Percentiles rank a stretch among this genome's conserved stretches.
phyloP scores from a whole-genome alignment of 208 protist species.

The Leishmania major region DNA sequence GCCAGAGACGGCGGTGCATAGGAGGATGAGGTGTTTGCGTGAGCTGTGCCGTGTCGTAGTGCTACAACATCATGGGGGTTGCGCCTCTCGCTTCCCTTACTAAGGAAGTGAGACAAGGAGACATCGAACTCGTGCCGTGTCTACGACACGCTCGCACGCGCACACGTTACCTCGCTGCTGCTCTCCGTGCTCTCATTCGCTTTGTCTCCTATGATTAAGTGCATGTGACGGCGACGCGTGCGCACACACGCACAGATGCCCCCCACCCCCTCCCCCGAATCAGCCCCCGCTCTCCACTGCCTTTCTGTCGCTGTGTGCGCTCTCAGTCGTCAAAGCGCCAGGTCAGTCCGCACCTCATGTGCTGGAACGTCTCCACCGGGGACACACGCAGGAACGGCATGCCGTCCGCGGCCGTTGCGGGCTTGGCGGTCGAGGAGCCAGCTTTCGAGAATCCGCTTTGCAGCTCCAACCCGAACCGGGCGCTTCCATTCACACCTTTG shows the following conservation, averaged over 20 bases:
- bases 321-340: constrained; percentile 47
- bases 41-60: neutral
- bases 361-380: constrained; percentile 58
- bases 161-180: neutral
- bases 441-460: constrained; percentile 25
- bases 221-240: neutral
- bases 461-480: constrained; percentile 14
- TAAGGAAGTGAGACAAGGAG: neutral
- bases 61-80: neutral
- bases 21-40: neutral
- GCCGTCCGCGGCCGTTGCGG: constrained; percentile 1
- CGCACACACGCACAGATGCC: neutral
- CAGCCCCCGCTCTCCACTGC: too few species aligned
- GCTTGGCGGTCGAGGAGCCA: neutral
- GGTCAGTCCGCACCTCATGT: constrained; percentile 69
- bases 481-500: neutral
- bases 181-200: neutral
- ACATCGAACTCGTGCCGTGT: neutral
- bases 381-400: constrained; percentile 50
- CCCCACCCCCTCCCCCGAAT: neutral
- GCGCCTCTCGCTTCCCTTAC: neutral
- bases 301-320: neutral
- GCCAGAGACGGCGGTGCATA: neutral
- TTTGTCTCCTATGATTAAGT: neutral
- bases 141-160: neutral